phyloP scores from a whole-genome alignment of 2,329 filamentous ascomycete species.

The Lasiodiplodia citricola region DNA sequence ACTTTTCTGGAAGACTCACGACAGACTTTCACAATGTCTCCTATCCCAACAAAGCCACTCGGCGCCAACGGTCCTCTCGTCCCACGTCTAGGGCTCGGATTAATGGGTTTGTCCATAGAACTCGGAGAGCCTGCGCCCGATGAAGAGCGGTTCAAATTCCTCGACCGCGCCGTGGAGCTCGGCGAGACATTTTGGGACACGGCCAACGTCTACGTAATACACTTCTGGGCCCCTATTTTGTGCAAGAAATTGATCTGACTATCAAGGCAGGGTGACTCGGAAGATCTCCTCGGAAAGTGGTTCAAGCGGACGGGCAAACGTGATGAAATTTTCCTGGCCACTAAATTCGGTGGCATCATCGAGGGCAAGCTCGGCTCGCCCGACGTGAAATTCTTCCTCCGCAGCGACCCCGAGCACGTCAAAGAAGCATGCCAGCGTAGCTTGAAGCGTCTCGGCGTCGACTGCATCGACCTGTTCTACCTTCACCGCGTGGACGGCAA shows the following conservation, averaged over 20 bases:
- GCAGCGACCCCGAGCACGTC: slow-evolving; percentile 47
- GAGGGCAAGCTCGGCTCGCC: neutral
- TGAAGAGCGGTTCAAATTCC: slow-evolving; percentile 33
- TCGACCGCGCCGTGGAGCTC: slow-evolving; percentile 34
- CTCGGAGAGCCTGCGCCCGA: slow-evolving; percentile 1
- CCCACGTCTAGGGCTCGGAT: neutral
- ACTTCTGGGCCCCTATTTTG: neutral
- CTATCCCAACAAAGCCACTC: neutral
- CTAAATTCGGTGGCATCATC: slow-evolving; percentile 56
- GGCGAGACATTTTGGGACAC: slow-evolving; percentile 38
- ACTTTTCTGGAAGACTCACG: neutral
- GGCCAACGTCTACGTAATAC: slow-evolving; percentile 30
- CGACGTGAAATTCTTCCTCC: slow-evolving; percentile 26
- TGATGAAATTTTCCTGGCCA: slow-evolving; percentile 46
- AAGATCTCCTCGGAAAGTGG: slow-evolving; percentile 42
- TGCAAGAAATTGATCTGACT: neutral
- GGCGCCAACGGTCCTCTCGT: neutral
- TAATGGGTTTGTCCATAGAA: neutral
- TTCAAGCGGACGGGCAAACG: slow-evolving; percentile 33
- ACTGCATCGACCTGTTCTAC: slow-evolving; percentile 52
- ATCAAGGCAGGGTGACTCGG: slow-evolving; percentile 37
- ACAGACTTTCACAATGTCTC: neutral
- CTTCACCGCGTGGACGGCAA: slow-evolving; percentile 49
- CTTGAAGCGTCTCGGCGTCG: slow-evolving; percentile 46
- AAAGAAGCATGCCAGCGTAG: slow-evolving; percentile 47